Evolutionary conservation across 495 filamentous ascomycete species (phyloP).

Genomic region (Penicillium robsamsonii): DNA sequence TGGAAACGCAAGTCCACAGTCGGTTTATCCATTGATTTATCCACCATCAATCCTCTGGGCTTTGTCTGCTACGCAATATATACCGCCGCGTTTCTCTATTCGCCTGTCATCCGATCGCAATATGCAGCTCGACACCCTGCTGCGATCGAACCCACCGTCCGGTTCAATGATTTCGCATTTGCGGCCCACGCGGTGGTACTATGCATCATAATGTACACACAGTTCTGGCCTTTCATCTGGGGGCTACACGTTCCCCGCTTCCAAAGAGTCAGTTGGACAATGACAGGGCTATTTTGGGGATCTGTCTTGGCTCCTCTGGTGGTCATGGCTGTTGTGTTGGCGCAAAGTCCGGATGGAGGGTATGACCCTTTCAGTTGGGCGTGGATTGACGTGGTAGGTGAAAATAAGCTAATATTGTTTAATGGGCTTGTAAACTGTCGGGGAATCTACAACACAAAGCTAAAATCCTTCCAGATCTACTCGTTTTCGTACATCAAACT

Average conservation of each 20-base stretch:
- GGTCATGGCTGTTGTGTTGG: conserved; percentile 54
- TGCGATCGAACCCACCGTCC: conserved; percentile 74
- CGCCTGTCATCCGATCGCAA: conserved; percentile 69
- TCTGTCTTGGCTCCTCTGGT: conserved; percentile 57
- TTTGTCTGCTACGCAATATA: conserved; percentile 78
- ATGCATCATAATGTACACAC: conserved; percentile 63
- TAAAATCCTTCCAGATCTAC: conserved; percentile 59
- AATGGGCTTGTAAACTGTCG: conserved; percentile 1
- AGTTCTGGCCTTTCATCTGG: conserved; percentile 73
- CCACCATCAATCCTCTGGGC: conserved; percentile 76
- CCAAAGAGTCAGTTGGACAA: conserved; percentile 60
- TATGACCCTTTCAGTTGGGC: conserved; percentile 58
- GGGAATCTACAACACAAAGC: background rate
- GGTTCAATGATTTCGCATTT: conserved; percentile 87
- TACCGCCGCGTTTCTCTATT: conserved; percentile 71
- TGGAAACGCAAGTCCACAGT: conserved; percentile 68
- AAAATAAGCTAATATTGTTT: conserved; percentile 1
- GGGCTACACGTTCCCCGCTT: conserved; percentile 60
- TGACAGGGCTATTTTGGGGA: conserved; percentile 65
- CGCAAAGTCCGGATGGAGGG: conserved; percentile 49
- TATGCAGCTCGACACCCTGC: conserved; percentile 79
- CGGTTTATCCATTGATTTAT: conserved; percentile 84
- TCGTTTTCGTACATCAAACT: conserved; percentile 82
- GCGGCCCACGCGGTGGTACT: conserved; percentile 73
- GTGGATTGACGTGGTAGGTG: conserved; percentile 78